Percentiles rank a stretch among this genome's conserved stretches.
These are phyloP conservation scores for Talaromyces nanjingensis DNA, from an alignment of 495 filamentous ascomycete genomes.

Conservation along the genomic window DNA sequence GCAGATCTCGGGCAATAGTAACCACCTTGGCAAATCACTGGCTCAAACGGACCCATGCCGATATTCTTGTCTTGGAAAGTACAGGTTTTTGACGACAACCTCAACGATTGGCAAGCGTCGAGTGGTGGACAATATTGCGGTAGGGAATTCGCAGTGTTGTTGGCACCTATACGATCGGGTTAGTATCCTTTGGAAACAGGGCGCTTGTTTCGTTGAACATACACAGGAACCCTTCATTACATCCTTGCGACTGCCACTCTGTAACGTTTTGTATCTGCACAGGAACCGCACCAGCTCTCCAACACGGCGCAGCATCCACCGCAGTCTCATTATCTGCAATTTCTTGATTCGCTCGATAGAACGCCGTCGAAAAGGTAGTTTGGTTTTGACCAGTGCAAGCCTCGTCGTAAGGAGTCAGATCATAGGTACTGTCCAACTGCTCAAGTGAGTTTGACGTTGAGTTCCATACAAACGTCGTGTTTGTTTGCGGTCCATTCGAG, in stretches of 20 bases:
- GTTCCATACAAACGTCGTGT: too few species aligned
- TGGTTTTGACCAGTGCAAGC: neutral
- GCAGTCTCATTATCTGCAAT: neutral
- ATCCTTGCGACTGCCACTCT: neutral
- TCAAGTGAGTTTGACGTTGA: too few species aligned
- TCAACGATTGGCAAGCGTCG: neutral
- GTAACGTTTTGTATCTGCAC: neutral
- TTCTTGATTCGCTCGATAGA: neutral
- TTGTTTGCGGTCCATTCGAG: too few species aligned
- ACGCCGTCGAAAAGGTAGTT: neutral
- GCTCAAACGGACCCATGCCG: conserved; percentile 28
- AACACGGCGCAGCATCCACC: neutral
- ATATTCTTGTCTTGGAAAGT: neutral
- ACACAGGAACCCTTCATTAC: neutral
- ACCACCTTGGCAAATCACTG: conserved; percentile 35
- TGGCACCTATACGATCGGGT: neutral
- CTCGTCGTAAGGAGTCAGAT: neutral
- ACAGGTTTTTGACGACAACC: neutral
- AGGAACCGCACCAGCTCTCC: neutral
- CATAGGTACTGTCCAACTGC: neutral
- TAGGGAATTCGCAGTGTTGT: neutral
- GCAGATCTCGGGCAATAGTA: conserved; percentile 36
- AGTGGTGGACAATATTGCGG: neutral
- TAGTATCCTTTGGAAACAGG: neutral
- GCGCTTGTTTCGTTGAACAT: neutral